phyloP scores from a whole-genome alignment of 23 red algal genomes.

The Cyanidium caldarium region DNA sequence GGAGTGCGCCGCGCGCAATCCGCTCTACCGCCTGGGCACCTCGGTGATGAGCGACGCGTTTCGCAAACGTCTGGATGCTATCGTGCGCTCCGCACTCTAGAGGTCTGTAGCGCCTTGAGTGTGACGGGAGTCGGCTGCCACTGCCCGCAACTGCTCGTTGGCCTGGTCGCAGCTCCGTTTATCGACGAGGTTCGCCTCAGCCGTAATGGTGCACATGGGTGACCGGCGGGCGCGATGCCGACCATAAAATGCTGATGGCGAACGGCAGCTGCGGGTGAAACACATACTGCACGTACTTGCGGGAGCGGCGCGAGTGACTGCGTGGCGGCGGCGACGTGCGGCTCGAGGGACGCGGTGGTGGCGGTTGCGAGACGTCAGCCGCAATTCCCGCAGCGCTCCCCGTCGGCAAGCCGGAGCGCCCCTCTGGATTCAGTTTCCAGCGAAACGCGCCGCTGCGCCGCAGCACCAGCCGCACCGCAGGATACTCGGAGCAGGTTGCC shows the following conservation, averaged over 20 bases:
- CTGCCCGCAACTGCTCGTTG: too few species aligned
- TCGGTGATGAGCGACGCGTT: conserved; percentile 40
- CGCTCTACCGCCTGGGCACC: conserved; percentile 39
- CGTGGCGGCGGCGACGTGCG: too few species aligned
- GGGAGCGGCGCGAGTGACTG: too few species aligned
- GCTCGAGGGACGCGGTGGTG: too few species aligned
- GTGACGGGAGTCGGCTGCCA: too few species aligned
- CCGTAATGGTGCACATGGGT: not conserved
- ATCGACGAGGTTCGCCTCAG: too few species aligned
- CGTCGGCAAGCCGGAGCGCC: too few species aligned
- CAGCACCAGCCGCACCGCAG: not conserved
- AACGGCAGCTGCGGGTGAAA: not conserved
- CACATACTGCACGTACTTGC: not conserved
- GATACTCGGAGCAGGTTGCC: not conserved
- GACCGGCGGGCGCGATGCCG: not conserved
- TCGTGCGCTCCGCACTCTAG: conserved; percentile 22
- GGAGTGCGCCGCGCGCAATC: conserved; percentile 66
- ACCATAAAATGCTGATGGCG: not conserved
- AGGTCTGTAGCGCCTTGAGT: too few species aligned
- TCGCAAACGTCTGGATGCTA: conserved; percentile 54
- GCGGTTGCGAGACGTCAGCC: too few species aligned
- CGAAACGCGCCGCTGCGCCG: not conserved
- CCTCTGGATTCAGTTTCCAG: too few species aligned
- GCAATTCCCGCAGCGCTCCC: too few species aligned
- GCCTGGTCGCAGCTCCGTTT: too few species aligned